These are phyloP conservation scores for Phlyctochytrium arcticum DNA, from an alignment of 192 early-diverging fungal species.

Conservation along the genomic window DNA sequence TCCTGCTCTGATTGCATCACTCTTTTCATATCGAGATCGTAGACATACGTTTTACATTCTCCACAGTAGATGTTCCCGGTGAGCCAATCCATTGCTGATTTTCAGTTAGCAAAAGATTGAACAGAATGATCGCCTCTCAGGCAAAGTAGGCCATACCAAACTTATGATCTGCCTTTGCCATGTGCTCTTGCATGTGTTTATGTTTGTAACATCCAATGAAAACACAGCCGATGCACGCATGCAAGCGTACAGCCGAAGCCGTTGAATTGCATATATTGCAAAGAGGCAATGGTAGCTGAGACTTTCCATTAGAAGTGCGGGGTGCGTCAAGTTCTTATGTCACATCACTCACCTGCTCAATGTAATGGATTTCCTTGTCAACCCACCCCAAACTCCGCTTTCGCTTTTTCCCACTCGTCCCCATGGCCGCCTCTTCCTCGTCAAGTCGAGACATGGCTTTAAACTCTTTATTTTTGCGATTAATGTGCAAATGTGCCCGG, in stretches of 20 bases:
- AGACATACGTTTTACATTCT: constrained; percentile 79
- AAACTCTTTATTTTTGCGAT: constrained; percentile 23
- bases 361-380: constrained; percentile 29
- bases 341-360: constrained; percentile 19
- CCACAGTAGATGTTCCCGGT: constrained; percentile 66
- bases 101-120: background rate
- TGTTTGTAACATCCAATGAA: constrained; percentile 72
- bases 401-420: constrained; percentile 18
- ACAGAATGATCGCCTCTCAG: background rate
- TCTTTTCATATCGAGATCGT: constrained; percentile 68
- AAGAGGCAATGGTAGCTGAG: constrained; percentile 22
- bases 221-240: constrained; percentile 82
- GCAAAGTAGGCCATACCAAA: constrained; percentile 31
- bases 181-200: constrained; percentile 51
- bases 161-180: constrained; percentile 42
- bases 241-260: constrained; percentile 52
- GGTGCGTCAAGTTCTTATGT: background rate
- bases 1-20: constrained; percentile 37
- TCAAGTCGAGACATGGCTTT: constrained; percentile 21
- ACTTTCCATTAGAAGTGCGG: background rate
- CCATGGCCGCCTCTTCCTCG: constrained; percentile 20
- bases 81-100: constrained; percentile 71
- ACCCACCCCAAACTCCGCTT: constrained; percentile 21
- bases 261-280: constrained; percentile 26
- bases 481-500: constrained; percentile 22